Evolutionary conservation across 2,329 filamentous ascomycete species (phyloP), one percentile per base, ranked within the genome.

Genomic region (Leptographium flavum): DNA sequence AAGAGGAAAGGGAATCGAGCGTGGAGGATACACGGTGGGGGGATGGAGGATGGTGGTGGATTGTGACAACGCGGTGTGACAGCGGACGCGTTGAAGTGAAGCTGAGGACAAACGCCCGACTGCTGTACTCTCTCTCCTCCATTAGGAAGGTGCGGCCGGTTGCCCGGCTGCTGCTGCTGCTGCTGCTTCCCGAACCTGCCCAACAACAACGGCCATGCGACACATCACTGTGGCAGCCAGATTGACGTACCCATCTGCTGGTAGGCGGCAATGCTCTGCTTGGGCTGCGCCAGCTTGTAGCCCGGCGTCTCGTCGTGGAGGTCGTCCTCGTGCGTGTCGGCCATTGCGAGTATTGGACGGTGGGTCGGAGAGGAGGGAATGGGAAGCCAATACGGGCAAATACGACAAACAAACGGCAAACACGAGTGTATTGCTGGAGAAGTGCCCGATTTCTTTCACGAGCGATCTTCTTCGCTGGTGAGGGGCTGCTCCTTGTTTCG

Each of bases 251-350:
- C 92, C 68, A 98, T 83, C 64, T 94, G 74, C 60, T 90, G 76
- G 68, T 95, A 95, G 66, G 95, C 85, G 53, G 90, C 85, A 60
- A 98, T 74, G 56, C 86, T 93, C 77, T 96, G 94, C 81, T 95
- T 95, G 51, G 74, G 74, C 77, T 95, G 87, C 55, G 87, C 88
- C 61, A 95, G 83, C 79, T 93, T 95, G 81, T 95, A 96, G 62
- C 90, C 90, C 68, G 88, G 81, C 54, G 88, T 95, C 69, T 82
- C 76, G 70, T 92, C 82, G 64, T 83, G 72, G 55, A 90, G 78
- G 59, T 96, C 90, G 50, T 94, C 87, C 13, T 50, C 47, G 33
- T 85, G 75, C 59, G 76, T 69, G 59, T 76, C 69, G 56, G 79
- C 71, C 81, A 86, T 86, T 57, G 56, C 71, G 63, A 55, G n/a